Conservation (phyloP, 345 rosid genomes). For the Boechera divaricarpa region DNA sequence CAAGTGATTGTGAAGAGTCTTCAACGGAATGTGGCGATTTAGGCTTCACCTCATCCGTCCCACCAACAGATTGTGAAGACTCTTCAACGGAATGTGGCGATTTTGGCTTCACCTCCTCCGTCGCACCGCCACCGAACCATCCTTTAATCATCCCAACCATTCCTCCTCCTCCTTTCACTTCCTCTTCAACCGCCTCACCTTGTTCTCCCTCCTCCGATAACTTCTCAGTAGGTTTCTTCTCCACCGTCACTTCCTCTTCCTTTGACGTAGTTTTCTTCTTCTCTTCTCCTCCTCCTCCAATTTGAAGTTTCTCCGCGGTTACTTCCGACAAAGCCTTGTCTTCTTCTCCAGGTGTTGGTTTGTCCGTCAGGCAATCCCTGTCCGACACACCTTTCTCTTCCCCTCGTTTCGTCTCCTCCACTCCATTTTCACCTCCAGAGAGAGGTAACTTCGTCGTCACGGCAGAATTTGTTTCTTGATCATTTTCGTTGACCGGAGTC, state of each 20-base stretch:
- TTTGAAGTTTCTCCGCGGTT: constrained; percentile 51
- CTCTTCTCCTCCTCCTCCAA: constrained; percentile 36
- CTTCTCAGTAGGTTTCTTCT: constrained; percentile 47
- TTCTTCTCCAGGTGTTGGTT: constrained; percentile 70
- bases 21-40: constrained; percentile 26
- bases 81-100: constrained; percentile 24
- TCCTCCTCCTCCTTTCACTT: constrained; percentile 40
- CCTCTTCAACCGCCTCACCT: constrained; percentile 36
- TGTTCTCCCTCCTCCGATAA: constrained; percentile 34
- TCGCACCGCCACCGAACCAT: constrained; percentile 49
- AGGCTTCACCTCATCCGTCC: constrained; percentile 32
- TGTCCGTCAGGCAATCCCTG: constrained; percentile 60
- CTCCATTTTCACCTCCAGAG: constrained; percentile 20
- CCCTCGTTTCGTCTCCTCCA: constrained; percentile 27
- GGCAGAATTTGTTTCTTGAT: constrained; percentile 45
- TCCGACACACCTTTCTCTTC: constrained; percentile 50
- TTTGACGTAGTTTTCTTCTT: constrained; percentile 49
- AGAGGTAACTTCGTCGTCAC: constrained; percentile 36
- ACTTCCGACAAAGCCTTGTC: constrained; percentile 64
- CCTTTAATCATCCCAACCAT: constrained; percentile 66
- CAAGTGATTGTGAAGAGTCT: constrained; percentile 36
- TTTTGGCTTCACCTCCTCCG: constrained; percentile 34
- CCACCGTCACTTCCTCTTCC: constrained; percentile 52
- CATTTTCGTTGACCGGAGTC: constrained; percentile 50
- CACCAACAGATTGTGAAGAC: constrained; percentile 22